A percentile compares a stretch with the other conserved stretches of the same genome.
phyloP scores from a whole-genome alignment of 2,329 filamentous ascomycete species.

The Xylaria sp. region DNA sequence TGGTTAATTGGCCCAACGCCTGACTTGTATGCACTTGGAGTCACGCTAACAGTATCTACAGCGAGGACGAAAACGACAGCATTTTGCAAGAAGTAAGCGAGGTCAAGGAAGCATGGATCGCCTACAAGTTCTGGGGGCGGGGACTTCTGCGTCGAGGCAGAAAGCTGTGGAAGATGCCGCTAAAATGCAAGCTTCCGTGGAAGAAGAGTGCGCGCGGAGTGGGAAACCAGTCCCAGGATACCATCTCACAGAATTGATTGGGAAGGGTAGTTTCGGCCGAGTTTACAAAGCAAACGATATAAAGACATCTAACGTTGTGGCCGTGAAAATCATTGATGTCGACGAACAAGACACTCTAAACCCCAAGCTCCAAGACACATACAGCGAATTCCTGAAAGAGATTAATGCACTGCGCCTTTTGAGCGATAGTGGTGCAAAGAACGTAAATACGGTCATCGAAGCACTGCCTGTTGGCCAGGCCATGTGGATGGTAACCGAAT shows the following conservation, averaged over 20 bases:
- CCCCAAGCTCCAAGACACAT: slow-evolving; percentile 73
- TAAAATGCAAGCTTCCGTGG: slow-evolving; percentile 73
- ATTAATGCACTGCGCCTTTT: slow-evolving; percentile 77
- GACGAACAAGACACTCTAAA: slow-evolving; percentile 78
- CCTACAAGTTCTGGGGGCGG: slow-evolving; percentile 44
- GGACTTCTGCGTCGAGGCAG: slow-evolving; percentile 49
- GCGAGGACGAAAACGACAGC: slow-evolving; percentile 16
- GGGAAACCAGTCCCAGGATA: slow-evolving; percentile 73
- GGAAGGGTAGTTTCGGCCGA: slow-evolving; percentile 78
- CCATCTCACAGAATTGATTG: slow-evolving; percentile 76
- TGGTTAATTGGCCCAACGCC: background rate
- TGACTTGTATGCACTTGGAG: background rate
- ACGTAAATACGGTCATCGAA: slow-evolving; percentile 85
- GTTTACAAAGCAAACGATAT: slow-evolving; percentile 73
- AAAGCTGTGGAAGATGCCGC: slow-evolving; percentile 76
- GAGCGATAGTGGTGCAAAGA: slow-evolving; percentile 77
- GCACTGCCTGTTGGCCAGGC: slow-evolving; percentile 80
- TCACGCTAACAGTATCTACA: slow-evolving; percentile 20
- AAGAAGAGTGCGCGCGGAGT: slow-evolving; percentile 69
- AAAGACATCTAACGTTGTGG: slow-evolving; percentile 67
- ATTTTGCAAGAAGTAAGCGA: slow-evolving; percentile 20
- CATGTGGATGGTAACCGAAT: slow-evolving; percentile 90
- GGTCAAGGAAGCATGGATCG: slow-evolving; percentile 42
- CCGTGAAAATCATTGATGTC: slow-evolving; percentile 86
- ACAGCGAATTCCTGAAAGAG: slow-evolving; percentile 76